These are phyloP conservation scores for Cyberlindnera mycetangii DNA, from an alignment of 805 yeast species.

Conservation along the genomic window DNA sequence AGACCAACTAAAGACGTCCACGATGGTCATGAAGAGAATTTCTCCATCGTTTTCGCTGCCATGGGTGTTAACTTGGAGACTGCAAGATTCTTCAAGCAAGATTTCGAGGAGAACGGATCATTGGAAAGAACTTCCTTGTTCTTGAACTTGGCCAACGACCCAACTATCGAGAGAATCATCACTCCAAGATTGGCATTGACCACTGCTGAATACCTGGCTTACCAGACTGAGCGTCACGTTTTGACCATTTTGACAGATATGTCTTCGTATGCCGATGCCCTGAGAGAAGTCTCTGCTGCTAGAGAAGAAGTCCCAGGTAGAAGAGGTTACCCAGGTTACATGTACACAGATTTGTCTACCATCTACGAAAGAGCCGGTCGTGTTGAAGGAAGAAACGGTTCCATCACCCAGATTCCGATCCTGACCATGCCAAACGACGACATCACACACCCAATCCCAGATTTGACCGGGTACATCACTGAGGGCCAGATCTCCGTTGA, in stretches of 20 bases:
- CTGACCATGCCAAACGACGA: constrained; percentile 99
- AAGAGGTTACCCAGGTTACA: constrained; percentile 99
- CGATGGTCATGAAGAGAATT: constrained; percentile 99
- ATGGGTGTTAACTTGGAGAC: constrained; percentile 99
- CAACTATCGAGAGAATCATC: constrained; percentile 98
- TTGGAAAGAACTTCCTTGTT: constrained; percentile 96
- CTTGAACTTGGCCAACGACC: constrained; percentile 97
- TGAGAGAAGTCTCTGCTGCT: constrained; percentile 99
- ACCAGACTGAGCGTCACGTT: constrained; percentile 99
- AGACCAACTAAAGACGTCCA: constrained; percentile 99
- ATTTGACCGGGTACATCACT: constrained; percentile 98
- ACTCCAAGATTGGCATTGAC: constrained; percentile 99
- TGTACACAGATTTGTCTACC: constrained; percentile 99
- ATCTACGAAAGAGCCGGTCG: constrained; percentile 99
- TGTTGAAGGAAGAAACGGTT: constrained; percentile 99
- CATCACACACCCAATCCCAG: constrained; percentile 99
- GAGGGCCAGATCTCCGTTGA: constrained; percentile 98
- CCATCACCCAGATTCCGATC: constrained; percentile 98
- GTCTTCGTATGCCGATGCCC: constrained; percentile 99
- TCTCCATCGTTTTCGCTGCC: constrained; percentile 98
- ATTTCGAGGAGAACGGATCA: constrained; percentile 98
- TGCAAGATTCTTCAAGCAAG: constrained; percentile 97
- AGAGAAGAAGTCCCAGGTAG: constrained; percentile 99
- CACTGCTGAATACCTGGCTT: constrained; percentile 97
- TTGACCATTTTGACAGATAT: constrained; percentile 96